Percentiles rank a stretch among this genome's conserved stretches.
Conservation (phyloP, 148 eudicot genomes). For the Euryodendron excelsum region DNA sequence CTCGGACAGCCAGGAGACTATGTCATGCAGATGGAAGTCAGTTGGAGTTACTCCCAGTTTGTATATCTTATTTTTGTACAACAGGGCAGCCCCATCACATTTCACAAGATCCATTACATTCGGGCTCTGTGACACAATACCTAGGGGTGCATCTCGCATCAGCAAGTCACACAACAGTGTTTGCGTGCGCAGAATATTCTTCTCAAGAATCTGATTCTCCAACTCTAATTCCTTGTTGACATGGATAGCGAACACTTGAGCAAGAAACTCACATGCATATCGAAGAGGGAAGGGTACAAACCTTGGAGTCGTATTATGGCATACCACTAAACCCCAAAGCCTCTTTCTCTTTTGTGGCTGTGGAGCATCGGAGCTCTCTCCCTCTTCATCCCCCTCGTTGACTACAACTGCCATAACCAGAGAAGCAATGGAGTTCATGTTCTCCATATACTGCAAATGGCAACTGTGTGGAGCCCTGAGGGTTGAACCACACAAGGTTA, state of each 20-base stretch:
- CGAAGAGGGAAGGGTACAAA: constrained; percentile 93
- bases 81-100: constrained; percentile 84
- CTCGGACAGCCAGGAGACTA: constrained; percentile 68
- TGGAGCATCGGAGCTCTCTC: constrained; percentile 31
- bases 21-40: constrained; percentile 65
- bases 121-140: constrained; percentile 77
- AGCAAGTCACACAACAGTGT: constrained; percentile 90
- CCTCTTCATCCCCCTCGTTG: constrained; percentile 62
- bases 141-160: constrained; percentile 83
- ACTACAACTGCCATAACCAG: constrained; percentile 90
- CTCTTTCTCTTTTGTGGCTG: constrained; percentile 58
- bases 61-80: constrained; percentile 57
- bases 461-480: constrained; percentile 93
- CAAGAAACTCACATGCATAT: constrained; percentile 90
- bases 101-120: constrained; percentile 94
- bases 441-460: constrained; percentile 88
- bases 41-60: constrained; percentile 65
- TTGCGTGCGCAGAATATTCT: constrained; percentile 84
- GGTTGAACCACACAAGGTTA: constrained; percentile 87
- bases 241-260: constrained; percentile 91
- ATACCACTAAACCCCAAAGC: constrained; percentile 96
- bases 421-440: constrained; percentile 92
- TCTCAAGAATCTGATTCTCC: constrained; percentile 74
- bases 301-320: constrained; percentile 80
- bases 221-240: constrained; percentile 82